Evolutionary conservation across 148 eudicot genomes (phyloP), one percentile per base, ranked within the genome.

Genomic region (Cornus suecica): DNA sequence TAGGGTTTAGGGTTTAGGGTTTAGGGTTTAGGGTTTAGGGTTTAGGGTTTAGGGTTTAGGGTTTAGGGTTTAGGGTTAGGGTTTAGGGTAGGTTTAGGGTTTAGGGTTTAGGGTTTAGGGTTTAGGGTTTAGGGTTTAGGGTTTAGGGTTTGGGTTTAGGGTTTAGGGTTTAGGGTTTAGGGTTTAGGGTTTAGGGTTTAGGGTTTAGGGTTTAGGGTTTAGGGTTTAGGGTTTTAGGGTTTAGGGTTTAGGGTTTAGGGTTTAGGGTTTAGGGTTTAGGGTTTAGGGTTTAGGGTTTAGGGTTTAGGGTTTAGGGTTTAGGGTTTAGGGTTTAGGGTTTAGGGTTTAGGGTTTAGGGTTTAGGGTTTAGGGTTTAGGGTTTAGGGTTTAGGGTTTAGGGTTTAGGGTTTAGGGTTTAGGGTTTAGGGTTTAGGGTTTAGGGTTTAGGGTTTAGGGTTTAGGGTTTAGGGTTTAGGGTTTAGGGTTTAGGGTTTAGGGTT

Each of bases 121-220:
- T 65, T 75, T 66, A 48, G 68, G 79, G 66, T 58, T 77, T 61
- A 26, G 68, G 79, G 73, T 58, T 77, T 74, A 60, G 68, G 79
- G 79, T 61, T 77, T 77, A 60, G 68, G 79, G 79, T 69, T 77
- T 77, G 79, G 79, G 79, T 77, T 77, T 68, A 76, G 79, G 79
- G 79, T 69, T 77, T 70, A 77, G 80, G 80, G 80, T 77, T 77
- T 64, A 70, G 80, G 80, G 75, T 77, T 77, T 77, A 77, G 80
- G 80, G 80, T 71, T 77, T 77, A 70, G 75, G 80, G 80, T 45
- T 77, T 70, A 62, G 70, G 80, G 80, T 29, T 71, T 76, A 27
- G 63, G 75, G 75, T 63, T 77, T 77, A 70, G 75, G 80, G 80
- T 63, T 77, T 69, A 68, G 73, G 78, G 78, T 22, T 74, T 74